These are phyloP conservation scores for Fusarium beomiforme DNA, from an alignment of 2,329 filamentous ascomycete species.

Conservation along the genomic window DNA sequence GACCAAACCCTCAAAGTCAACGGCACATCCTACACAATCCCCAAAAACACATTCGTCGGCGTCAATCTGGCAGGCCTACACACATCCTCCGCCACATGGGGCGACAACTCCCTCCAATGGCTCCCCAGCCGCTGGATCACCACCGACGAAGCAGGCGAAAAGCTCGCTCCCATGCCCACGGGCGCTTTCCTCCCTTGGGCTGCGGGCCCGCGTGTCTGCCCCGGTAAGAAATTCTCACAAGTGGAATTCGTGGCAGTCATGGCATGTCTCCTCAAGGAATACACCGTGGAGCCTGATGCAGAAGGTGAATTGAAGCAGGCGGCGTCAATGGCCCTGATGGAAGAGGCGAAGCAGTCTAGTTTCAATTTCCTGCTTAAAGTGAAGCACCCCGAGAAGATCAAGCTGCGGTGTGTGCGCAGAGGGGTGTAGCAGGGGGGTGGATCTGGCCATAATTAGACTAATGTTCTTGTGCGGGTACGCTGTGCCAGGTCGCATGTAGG, in stretches of 20 bases:
- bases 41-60: constrained; percentile 29
- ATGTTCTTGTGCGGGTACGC: not conserved
- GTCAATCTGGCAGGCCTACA: constrained; percentile 34
- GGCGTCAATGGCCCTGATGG: constrained; percentile 28
- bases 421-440: not conserved
- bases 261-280: constrained; percentile 27
- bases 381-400: constrained; percentile 37
- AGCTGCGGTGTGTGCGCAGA: constrained; percentile 29
- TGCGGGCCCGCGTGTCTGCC: constrained; percentile 28
- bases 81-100: constrained; percentile 31
- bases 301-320: constrained; percentile 15
- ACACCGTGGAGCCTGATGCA: constrained; percentile 31
- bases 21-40: constrained; percentile 27
- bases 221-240: constrained; percentile 40
- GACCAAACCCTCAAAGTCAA: constrained; percentile 29
- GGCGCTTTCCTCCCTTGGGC: constrained; percentile 34
- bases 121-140: constrained; percentile 35
- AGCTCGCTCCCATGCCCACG: constrained; percentile 5
- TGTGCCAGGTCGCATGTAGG: not conserved
- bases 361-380: constrained; percentile 40
- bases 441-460: not conserved
- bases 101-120: constrained; percentile 31
- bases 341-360: constrained; percentile 36
- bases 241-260: constrained; percentile 39
- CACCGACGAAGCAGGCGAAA: constrained; percentile 18